A percentile compares a stretch with the other conserved stretches of the same genome.
These are phyloP conservation scores for Fusarium sp. DNA, from an alignment of 2,329 filamentous ascomycete genomes.

Conservation along the genomic window DNA sequence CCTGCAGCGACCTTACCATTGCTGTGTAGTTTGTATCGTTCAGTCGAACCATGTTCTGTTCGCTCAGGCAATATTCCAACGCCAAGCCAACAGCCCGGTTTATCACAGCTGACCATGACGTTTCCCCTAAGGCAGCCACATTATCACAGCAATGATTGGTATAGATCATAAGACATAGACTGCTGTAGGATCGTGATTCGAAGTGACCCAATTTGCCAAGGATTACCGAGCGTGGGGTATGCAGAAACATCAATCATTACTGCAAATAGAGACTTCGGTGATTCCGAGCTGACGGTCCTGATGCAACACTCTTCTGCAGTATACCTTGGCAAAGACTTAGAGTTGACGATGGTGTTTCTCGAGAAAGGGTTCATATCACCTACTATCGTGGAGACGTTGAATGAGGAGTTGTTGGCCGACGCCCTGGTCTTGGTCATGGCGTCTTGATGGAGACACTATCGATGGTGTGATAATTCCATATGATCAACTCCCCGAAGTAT, in stretches of 20 bases:
- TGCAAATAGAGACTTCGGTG: conserved; percentile 10
- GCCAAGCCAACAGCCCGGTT: conserved; percentile 12
- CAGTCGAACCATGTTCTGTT: neutral
- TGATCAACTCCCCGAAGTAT: conserved; percentile 35
- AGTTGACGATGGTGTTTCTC: neutral
- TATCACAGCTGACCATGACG: conserved; percentile 2
- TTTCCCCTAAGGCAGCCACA: conserved; percentile 19
- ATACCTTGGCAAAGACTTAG: neutral
- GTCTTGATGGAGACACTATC: conserved; percentile 10
- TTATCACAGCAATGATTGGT: conserved; percentile 16
- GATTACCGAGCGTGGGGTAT: neutral
- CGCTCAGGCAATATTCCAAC: neutral
- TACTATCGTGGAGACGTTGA: neutral
- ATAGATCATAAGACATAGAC: neutral
- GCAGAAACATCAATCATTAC: neutral
- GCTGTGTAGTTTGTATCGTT: neutral
- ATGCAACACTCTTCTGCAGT: neutral
- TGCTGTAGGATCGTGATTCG: neutral
- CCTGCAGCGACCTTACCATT: neutral
- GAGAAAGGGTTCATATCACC: too few species aligned
- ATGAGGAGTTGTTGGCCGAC: neutral
- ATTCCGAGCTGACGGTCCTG: conserved; percentile 21
- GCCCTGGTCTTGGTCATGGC: neutral
- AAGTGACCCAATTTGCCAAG: conserved; percentile 5
- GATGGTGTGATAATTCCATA: neutral